Evolutionary conservation across 2,329 filamentous ascomycete species (phyloP), one percentile per base, ranked within the genome.

Genomic region (Ambrosiella beaveri): DNA sequence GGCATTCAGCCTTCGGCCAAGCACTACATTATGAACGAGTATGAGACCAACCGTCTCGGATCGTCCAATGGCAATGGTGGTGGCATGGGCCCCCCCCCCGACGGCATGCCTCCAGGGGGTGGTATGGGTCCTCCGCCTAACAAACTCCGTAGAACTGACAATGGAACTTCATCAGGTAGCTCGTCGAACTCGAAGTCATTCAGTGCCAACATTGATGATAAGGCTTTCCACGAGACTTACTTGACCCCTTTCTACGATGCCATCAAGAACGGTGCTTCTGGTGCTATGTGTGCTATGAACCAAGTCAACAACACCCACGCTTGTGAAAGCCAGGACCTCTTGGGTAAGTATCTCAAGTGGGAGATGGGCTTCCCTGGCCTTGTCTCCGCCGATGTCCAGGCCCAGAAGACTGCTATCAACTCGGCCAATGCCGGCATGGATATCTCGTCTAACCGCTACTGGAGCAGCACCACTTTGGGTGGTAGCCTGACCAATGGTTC

Each of bases 11-110:
- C 70, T 7, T 69, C 65, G 1, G 65, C 70, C 7, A 72, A 89
- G 71, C 86, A 91, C 65, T 87, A 76, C 52, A 73, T 90, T n/a
- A 77, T 72, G 55, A 89, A 74, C 62, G 88, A 94, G 69, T 88
- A 94, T 66, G 88, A 95, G 67, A 82, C 72, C 3, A 71, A 74
- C 76, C 87, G 75, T 71, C 84, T 70, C 77, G 66, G 65, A 6
- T 62, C 59, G 1, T 66, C 37, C 50, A 61, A 63, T 13, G 15
- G 61, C 44, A 64, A 67, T 11, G 66, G 65, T 15, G 53, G 53
- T 35, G 39, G 38, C n/a, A 35, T 3, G 27, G 37, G 39, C n/a
- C 44, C 44, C 4, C 44, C 2, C n/a, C 11, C 44, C 15, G 53
- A 38, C 39, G 39, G 17, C 12, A n/a, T 7, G 15, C 19, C 19